Base-by-base conservation (phyloP, 1,139 yeast species). In the Pichia sp. region DNA sequence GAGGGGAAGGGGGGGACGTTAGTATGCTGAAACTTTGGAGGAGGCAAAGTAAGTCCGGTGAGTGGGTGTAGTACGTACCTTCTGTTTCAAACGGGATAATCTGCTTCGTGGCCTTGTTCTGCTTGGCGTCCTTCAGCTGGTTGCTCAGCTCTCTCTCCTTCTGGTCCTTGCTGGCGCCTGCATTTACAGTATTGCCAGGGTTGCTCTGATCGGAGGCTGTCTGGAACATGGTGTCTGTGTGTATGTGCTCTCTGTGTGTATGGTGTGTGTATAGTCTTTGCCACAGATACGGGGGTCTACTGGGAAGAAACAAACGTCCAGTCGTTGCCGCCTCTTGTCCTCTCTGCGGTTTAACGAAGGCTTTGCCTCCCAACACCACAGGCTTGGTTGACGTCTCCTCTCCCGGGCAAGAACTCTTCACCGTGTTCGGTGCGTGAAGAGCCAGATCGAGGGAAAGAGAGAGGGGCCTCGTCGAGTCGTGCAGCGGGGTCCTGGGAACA, bases 1-100 rank as follows among this genome's bases (percentile, higher is more conserved):
- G 26, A 23, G 26, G 26, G 26, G 26, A 23, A 23, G 26, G 26
- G 26, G 26, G 26, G 26, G 26, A 23, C 31, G 44, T 34, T 46
- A 34, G 42, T 31, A 41, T 45, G 19, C 13, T 6, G 15, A 40
- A 38, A 32, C 3, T 11, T 16, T 8, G 38, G 15, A 19, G 19
- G 8, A 30, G 26, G 46, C 16, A 16, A 36, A 34, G 13, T n/a
- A 26, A 15, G 30, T 29, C 15, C 29, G 15, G 26, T 15, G 23
- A 47, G 15, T 48, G 5, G 26, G 26, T 26, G 8, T 5, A n/a
- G 23, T 13, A 43, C 56, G 15, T 47, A 53, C 57, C 51, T 49
- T 61, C 64, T 2, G 61, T 55, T 47, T 61, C 64, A 38, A 52
- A 55, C 11, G 62, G 62, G 10, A 50, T 30, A 7, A 57, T 53